phyloP scores from a whole-genome alignment of 163 green algal species.

The Scenedesmus sp. region DNA sequence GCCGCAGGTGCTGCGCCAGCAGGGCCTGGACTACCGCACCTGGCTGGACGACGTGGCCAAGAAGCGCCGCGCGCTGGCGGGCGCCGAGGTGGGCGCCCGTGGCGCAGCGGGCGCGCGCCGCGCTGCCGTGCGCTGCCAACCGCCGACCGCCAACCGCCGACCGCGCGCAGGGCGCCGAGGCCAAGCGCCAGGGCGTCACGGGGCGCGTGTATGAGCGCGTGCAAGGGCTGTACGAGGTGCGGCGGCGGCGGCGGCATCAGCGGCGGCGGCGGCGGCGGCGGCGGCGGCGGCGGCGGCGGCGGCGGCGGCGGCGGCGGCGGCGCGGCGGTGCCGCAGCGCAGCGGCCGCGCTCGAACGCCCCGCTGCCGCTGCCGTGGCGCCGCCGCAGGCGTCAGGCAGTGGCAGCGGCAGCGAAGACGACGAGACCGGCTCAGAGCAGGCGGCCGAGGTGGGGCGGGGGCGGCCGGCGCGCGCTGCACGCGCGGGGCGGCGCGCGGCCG shows the following conservation, averaged over 20 bases:
- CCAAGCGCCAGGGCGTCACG: constrained; percentile 11
- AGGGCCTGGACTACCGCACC: constrained; percentile 23
- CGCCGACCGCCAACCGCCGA: too few species aligned
- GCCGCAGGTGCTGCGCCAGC: constrained; percentile 32
- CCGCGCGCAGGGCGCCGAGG: constrained; percentile 13
- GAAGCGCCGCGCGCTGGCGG: constrained; percentile 3
- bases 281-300: too few species aligned
- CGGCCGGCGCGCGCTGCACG: too few species aligned
- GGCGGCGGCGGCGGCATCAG: too few species aligned
- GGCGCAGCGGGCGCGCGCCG: too few species aligned
- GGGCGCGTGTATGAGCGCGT: constrained; percentile 4
- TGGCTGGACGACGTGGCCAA: not conserved
- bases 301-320: too few species aligned
- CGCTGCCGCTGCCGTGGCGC: too few species aligned
- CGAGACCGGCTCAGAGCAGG: not conserved
- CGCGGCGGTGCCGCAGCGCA: too few species aligned
- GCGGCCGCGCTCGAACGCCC: too few species aligned
- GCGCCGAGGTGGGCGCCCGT: constrained; percentile 1
- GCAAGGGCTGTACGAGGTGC: constrained; percentile 36
- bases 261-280: too few species aligned
- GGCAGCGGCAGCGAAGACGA: not conserved
- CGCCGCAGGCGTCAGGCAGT: not conserved
- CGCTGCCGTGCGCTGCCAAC: not conserved
- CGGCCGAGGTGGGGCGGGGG: not conserved
- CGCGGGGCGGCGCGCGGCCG: not conserved